These are phyloP conservation scores for Boletus barrowsii DNA, from an alignment of 768 basidiomycete genomes.

Conservation along the genomic window DNA sequence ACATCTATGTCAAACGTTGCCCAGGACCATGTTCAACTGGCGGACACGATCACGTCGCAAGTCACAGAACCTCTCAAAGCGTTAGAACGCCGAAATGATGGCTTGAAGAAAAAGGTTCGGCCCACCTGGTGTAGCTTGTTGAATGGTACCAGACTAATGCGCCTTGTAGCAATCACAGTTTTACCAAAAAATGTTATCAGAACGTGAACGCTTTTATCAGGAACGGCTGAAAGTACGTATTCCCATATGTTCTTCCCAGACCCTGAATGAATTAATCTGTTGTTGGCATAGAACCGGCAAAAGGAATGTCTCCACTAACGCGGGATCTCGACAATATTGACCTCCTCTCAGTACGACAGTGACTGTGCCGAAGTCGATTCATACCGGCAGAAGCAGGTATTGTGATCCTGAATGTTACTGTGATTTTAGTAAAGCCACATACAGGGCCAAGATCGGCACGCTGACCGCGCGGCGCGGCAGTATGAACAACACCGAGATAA, in stretches of 20 bases:
- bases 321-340: constrained; percentile 1
- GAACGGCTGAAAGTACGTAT: constrained; percentile 66
- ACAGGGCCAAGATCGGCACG: constrained; percentile 73
- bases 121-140: too few relatives aligned
- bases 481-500: constrained; percentile 72
- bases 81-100: constrained; percentile 62
- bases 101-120: constrained; percentile 63
- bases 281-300: constrained; percentile 26
- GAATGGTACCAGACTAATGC: constrained; percentile 8
- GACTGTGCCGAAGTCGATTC: constrained; percentile 72
- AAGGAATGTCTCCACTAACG: constrained; percentile 23
- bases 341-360: constrained; percentile 62
- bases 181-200: constrained; percentile 67
- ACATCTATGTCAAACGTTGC: constrained; percentile 55
- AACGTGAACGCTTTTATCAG: constrained; percentile 63
- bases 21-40: constrained; percentile 66
- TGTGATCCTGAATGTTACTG: background rate
- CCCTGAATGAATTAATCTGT: constrained; percentile 1
- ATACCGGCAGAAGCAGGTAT: constrained; percentile 75
- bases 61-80: constrained; percentile 62
- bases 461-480: constrained; percentile 69
- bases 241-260: constrained; percentile 4
- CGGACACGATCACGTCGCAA: constrained; percentile 57
- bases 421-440: constrained; percentile 6
- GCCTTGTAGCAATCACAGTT: constrained; percentile 59